phyloP scores from a whole-genome alignment of 345 rosid genomes.

The Hibiscus syriacus region DNA sequence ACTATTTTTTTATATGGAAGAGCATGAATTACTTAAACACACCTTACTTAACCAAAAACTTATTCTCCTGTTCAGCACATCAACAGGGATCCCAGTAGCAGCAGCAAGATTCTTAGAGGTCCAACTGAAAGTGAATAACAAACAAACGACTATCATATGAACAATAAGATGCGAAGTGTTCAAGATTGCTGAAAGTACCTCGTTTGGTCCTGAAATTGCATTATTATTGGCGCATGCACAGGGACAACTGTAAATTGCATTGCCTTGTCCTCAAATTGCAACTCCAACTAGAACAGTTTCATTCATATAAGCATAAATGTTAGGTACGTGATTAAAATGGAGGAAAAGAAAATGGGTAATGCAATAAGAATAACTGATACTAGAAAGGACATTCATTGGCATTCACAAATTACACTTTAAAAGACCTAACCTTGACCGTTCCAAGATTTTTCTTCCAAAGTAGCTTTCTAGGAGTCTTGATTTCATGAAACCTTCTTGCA shows the following conservation, averaged over 20 bases:
- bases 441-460: conserved; percentile 98
- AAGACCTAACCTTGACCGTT: conserved; percentile 65
- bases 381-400: neutral
- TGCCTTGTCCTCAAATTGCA: conserved; percentile 82
- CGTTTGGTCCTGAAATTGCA: conserved; percentile 89
- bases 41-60: conserved; percentile 95
- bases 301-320: conserved; percentile 8
- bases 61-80: conserved; percentile 62
- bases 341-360: neutral
- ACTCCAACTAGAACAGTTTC: conserved; percentile 58
- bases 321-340: neutral
- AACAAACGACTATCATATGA: neutral
- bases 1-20: conserved; percentile 1
- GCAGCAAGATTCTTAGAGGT: conserved; percentile 62
- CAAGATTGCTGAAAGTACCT: conserved; percentile 35
- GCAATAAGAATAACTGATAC: neutral
- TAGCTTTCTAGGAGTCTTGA: conserved; percentile 92
- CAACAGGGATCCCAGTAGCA: conserved; percentile 64
- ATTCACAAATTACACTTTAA: neutral
- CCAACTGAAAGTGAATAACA: conserved; percentile 54
- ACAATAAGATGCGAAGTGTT: neutral
- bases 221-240: conserved; percentile 77
- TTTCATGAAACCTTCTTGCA: conserved; percentile 66
- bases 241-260: conserved; percentile 80
- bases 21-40: conserved; percentile 1